Evolutionary conservation across 495 filamentous ascomycete genomes (phyloP).

Genomic region (Apiosordaria backusii): DNA sequence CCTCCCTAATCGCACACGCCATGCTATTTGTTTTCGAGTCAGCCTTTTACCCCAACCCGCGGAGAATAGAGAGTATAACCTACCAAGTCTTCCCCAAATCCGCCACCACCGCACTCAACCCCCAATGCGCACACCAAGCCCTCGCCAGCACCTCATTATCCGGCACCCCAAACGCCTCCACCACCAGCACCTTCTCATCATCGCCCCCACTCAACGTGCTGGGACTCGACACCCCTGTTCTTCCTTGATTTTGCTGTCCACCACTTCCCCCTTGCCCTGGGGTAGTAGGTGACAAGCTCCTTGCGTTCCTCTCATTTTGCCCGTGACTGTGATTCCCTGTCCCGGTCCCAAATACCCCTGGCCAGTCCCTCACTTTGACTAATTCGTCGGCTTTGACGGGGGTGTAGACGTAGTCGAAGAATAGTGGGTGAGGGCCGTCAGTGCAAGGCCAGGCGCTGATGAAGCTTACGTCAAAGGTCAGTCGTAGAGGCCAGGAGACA

Average conservation of each 20-base stretch:
- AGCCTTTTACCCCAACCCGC: background rate
- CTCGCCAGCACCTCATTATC: conserved; percentile 73
- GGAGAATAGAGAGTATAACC: conserved; percentile 32
- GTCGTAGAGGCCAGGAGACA: conserved; percentile 57
- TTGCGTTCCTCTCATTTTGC: conserved; percentile 18
- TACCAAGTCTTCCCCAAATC: conserved; percentile 64
- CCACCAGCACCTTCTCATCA: conserved; percentile 59
- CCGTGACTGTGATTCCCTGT: conserved; percentile 9
- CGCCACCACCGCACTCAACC: conserved; percentile 61
- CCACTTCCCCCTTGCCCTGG: background rate
- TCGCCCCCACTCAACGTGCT: conserved; percentile 30
- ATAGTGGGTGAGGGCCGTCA: conserved; percentile 66
- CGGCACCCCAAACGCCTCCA: conserved; percentile 64
- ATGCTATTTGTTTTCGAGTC: conserved; percentile 41
- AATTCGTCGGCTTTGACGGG: conserved; percentile 56
- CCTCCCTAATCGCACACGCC: conserved; percentile 66
- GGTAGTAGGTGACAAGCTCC: conserved; percentile 22
- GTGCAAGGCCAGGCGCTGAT: conserved; percentile 63
- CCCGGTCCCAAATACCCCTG: conserved; percentile 30
- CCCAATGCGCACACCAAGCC: conserved; percentile 70
- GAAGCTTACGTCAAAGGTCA: conserved; percentile 64
- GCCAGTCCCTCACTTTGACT: conserved; percentile 61
- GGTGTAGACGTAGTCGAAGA: conserved; percentile 61
- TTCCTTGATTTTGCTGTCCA: background rate
- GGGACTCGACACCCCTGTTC: conserved; percentile 18